Evolutionary conservation across 164 flowering plant genomes (phyloP).

Genomic region (Stephania yunnanensis): DNA sequence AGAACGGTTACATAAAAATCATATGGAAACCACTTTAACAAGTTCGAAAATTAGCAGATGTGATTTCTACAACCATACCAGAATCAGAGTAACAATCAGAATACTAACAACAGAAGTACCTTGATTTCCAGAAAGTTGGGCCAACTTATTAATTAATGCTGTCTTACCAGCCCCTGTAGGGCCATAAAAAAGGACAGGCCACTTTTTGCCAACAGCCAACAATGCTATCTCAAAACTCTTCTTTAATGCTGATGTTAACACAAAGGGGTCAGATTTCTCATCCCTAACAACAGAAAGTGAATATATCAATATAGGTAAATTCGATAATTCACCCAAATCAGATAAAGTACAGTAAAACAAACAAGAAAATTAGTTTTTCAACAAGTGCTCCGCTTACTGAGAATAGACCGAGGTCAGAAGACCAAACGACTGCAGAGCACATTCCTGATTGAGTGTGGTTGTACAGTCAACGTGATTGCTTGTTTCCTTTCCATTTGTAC

Average conservation of each 20-base stretch:
- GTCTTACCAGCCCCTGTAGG: constrained; percentile 90
- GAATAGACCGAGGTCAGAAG: constrained; percentile 15
- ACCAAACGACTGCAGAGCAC: constrained; percentile 23
- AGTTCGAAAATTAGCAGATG: neutral
- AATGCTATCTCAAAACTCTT: constrained; percentile 71
- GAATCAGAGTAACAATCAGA: neutral
- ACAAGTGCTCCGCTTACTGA: constrained; percentile 29
- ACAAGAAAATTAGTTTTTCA: neutral
- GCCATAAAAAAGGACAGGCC: constrained; percentile 94
- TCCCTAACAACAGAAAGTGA: constrained; percentile 27
- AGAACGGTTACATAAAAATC: neutral
- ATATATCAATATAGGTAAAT: neutral
- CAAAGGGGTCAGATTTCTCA: constrained; percentile 31
- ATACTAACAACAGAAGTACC: constrained; percentile 32
- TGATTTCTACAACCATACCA: neutral
- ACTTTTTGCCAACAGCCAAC: constrained; percentile 70
- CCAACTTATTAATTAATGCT: constrained; percentile 61
- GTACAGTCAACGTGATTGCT: constrained; percentile 8
- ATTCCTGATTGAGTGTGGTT: constrained; percentile 14
- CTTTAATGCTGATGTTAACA: constrained; percentile 53
- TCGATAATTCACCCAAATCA: neutral
- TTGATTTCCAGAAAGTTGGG: constrained; percentile 45
- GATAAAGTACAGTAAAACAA: neutral
- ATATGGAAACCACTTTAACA: neutral
- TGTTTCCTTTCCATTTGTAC: constrained; percentile 15